A percentile compares a stretch with the other conserved stretches of the same genome.
Evolutionary conservation across 2,329 filamentous ascomycete genomes (phyloP).

Genomic region (Hymenoscyphus linearis): DNA sequence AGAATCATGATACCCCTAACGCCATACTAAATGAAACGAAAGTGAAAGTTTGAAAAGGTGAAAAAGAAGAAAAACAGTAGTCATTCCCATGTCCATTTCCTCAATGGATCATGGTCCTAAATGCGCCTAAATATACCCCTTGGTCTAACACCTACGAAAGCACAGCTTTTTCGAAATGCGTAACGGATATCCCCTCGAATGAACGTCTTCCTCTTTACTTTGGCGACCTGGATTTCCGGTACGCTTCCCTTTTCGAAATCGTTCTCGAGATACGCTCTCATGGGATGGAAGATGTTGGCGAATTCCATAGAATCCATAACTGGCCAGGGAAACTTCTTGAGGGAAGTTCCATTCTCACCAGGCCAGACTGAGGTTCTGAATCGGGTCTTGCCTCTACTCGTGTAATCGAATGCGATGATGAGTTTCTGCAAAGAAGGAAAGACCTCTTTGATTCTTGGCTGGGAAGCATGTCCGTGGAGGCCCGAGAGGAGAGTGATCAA

Average conservation of each 20-base stretch:
- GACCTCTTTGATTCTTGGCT: conserved; percentile 25
- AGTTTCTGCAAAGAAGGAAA: conserved; percentile 26
- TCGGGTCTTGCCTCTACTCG: conserved; percentile 24
- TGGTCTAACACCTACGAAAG: conserved; percentile 22
- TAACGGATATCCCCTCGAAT: conserved; percentile 27
- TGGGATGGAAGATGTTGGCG: conserved; percentile 21
- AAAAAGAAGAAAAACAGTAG: no score
- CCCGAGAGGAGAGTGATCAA: conserved; percentile 28
- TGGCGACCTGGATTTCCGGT: conserved; percentile 25
- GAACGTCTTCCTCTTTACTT: conserved; percentile 28
- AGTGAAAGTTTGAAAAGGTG: no score
- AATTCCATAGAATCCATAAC: conserved; percentile 13
- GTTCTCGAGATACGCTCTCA: conserved; percentile 23
- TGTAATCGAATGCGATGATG: conserved; percentile 29
- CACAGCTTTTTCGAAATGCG: conserved; percentile 25
- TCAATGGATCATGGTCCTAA: conserved; percentile 5
- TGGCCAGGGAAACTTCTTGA: conserved; percentile 16
- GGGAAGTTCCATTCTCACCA: conserved; percentile 26
- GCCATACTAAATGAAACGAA: no score
- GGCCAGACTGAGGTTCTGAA: conserved; percentile 30
- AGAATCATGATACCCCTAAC: no score
- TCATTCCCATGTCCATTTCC: no score
- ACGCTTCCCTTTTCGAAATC: conserved; percentile 20
- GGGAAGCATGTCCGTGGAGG: conserved; percentile 22
- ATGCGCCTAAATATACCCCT: conserved; percentile 24